phyloP scores from a whole-genome alignment of 352 stramenopile genomes.

The Globisporangium solare region DNA sequence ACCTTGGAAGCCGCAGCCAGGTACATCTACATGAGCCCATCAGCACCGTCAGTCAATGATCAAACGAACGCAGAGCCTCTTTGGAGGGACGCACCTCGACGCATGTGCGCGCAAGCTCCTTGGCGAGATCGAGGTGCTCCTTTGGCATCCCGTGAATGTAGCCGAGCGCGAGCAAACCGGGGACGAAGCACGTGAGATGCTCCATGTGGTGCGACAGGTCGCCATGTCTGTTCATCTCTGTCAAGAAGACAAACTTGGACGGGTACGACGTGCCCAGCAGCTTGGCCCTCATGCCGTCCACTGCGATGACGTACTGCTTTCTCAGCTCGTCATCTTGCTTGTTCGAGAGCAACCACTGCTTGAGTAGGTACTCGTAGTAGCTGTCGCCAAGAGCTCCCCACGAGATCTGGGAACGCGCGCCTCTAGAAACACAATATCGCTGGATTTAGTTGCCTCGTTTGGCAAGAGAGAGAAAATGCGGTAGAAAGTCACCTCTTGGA shows the following conservation, averaged over 20 bases:
- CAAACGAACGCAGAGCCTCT: no score
- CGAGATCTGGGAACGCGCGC: constrained; percentile 24
- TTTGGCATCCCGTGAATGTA: constrained; percentile 43
- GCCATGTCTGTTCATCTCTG: constrained; percentile 22
- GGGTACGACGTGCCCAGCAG: constrained; percentile 33
- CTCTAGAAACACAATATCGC: background rate
- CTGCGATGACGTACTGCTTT: constrained; percentile 44
- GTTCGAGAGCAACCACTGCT: constrained; percentile 59
- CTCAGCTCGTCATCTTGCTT: constrained; percentile 45
- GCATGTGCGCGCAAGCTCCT: constrained; percentile 71
- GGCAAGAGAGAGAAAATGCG: no score
- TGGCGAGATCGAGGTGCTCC: constrained; percentile 59
- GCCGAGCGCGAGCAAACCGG: constrained; percentile 76
- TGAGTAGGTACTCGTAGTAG: constrained; percentile 79
- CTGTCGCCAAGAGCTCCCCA: constrained; percentile 60
- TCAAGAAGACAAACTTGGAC: constrained; percentile 45
- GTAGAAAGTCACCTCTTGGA: constrained; percentile 14
- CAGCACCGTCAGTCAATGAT: background rate
- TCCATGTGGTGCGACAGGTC: constrained; percentile 54
- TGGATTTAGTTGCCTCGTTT: no score
- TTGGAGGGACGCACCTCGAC: constrained; percentile 48
- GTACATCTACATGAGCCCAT: constrained; percentile 59
- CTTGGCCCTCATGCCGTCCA: constrained; percentile 40
- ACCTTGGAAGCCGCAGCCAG: constrained; percentile 43
- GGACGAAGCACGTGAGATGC: constrained; percentile 87